Conservation (phyloP, 179 eudicot genomes). For the Corrigiola litoralis region DNA sequence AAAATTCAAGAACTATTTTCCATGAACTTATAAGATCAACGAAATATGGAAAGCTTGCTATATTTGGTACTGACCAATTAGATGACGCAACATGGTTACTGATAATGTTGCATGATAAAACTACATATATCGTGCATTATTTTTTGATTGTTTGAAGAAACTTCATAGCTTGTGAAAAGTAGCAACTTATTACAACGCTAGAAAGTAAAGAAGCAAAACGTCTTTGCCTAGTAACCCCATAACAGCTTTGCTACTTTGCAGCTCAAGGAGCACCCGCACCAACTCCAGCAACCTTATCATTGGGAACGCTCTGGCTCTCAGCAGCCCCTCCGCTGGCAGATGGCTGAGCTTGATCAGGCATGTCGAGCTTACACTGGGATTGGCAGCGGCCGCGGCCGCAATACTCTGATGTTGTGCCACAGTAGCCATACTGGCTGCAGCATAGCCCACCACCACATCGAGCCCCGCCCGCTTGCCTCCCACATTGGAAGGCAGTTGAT, state of each 20-base stretch:
- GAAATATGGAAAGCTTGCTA: too few relatives aligned
- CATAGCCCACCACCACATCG: not conserved
- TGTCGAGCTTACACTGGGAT: not conserved
- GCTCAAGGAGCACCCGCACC: not conserved
- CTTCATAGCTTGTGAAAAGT: not conserved
- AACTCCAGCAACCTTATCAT: not conserved
- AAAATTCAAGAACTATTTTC: too few relatives aligned
- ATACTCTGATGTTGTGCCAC: not conserved
- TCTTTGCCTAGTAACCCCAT: not conserved
- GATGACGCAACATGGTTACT: too few relatives aligned
- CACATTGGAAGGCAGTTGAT: conserved; percentile 6
- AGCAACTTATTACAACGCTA: not conserved
- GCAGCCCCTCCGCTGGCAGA: not conserved
- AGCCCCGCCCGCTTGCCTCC: conserved; percentile 11
- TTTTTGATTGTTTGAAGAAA: too few relatives aligned
- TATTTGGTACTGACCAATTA: too few relatives aligned
- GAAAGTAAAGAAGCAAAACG: not conserved
- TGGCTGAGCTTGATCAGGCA: not conserved
- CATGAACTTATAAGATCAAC: too few relatives aligned
- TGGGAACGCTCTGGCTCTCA: not conserved
- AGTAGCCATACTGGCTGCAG: conserved; percentile 13
- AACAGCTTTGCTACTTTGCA: not conserved
- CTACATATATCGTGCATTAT: too few relatives aligned
- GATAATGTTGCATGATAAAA: too few relatives aligned
- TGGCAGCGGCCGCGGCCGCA: conserved; percentile 14